Conservation (phyloP, 768 basidiomycete genomes). For the Tylopilus intermedius region DNA sequence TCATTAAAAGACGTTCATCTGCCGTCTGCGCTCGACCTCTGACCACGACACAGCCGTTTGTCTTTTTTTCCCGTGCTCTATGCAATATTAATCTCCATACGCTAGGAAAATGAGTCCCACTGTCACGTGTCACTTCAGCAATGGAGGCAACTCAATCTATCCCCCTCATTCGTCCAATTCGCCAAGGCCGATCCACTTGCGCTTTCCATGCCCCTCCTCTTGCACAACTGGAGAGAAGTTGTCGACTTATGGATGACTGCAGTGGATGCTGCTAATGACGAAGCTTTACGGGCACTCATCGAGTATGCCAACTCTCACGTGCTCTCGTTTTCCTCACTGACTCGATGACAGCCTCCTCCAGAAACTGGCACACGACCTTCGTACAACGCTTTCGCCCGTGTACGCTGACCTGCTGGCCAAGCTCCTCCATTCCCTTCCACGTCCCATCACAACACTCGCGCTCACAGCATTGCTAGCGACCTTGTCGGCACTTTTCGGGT, state of each 20-base stretch:
- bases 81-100: not conserved
- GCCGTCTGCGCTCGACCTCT: slow-evolving; percentile 56
- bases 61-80: not conserved
- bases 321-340: slow-evolving; percentile 8
- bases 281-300: slow-evolving; percentile 66
- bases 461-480: slow-evolving; percentile 65
- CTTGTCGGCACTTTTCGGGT: slow-evolving; percentile 65
- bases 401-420: slow-evolving; percentile 52
- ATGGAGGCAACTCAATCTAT: slow-evolving; percentile 77
- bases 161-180: slow-evolving; percentile 69
- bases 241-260: slow-evolving; percentile 59
- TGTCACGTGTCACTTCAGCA: slow-evolving; percentile 70
- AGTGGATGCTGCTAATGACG: slow-evolving; percentile 58
- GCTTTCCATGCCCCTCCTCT: slow-evolving; percentile 71
- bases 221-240: slow-evolving; percentile 75
- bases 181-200: slow-evolving; percentile 58
- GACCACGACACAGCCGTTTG: slow-evolving; percentile 56
- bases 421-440: slow-evolving; percentile 54
- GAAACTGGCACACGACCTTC: slow-evolving; percentile 74
- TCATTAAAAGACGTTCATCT: slow-evolving; percentile 67
- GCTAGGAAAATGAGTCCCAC: slow-evolving; percentile 71
- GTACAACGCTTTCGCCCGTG: slow-evolving; percentile 64
- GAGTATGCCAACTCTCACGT: slow-evolving; percentile 47
- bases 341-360: slow-evolving; percentile 37
- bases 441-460: slow-evolving; percentile 53